Percentiles rank a stretch among this genome's conserved stretches.
These are phyloP conservation scores for Penicillium nucicola DNA, from an alignment of 495 filamentous ascomycete genomes.

Conservation along the genomic window DNA sequence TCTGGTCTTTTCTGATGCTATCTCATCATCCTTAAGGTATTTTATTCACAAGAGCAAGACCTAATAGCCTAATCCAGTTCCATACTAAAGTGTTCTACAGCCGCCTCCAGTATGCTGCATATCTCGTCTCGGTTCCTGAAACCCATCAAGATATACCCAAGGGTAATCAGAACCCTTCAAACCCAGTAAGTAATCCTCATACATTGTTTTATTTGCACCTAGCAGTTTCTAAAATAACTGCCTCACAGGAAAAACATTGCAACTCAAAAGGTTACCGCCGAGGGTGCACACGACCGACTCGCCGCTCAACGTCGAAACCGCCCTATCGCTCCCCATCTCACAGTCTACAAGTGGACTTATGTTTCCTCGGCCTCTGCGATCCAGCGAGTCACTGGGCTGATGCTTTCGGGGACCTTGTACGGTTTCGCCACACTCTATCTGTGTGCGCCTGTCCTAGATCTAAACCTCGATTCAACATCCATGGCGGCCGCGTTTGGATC, in stretches of 20 bases:
- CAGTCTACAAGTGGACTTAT: slow-evolving; percentile 76
- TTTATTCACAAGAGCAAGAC: too few relatives aligned
- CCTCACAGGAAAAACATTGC: neutral
- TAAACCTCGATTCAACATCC: slow-evolving; percentile 65
- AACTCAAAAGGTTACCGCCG: slow-evolving; percentile 23
- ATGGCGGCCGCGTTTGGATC: slow-evolving; percentile 65
- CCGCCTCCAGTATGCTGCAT: too few relatives aligned
- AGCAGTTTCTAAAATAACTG: neutral
- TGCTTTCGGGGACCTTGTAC: slow-evolving; percentile 56
- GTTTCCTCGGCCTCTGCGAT: slow-evolving; percentile 50
- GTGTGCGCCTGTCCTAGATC: slow-evolving; percentile 65
- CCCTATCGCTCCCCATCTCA: slow-evolving; percentile 74
- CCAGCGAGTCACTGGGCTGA: slow-evolving; percentile 59
- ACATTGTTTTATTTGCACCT: neutral
- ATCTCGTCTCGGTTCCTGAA: too few relatives aligned
- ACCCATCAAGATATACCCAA: too few relatives aligned
- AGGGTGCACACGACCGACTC: slow-evolving; percentile 51
- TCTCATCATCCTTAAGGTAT: too few relatives aligned
- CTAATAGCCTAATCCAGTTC: too few relatives aligned
- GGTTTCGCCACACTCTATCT: slow-evolving; percentile 69
- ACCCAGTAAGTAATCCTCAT: neutral
- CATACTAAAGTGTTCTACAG: too few relatives aligned
- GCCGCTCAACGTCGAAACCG: slow-evolving; percentile 69
- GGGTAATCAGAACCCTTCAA: neutral
- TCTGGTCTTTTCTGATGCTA: too few relatives aligned